A percentile compares a stretch with the other conserved stretches of the same genome.
Conservation (phyloP, 371 early-diverging fungal species). For the Haplosporangium sp. region DNA sequence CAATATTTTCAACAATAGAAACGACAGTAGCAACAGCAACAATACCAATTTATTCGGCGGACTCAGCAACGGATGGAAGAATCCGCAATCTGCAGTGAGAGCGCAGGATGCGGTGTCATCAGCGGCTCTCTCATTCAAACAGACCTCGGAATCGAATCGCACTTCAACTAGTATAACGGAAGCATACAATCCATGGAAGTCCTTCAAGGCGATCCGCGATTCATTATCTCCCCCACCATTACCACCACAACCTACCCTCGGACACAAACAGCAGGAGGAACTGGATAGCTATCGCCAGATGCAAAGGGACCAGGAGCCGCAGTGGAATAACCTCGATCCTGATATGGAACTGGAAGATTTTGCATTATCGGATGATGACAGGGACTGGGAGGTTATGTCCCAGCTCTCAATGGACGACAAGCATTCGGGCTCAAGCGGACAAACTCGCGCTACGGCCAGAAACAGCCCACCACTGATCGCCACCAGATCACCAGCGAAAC, state of each 20-base stretch:
- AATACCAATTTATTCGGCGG: background rate
- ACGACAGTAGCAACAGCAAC: background rate
- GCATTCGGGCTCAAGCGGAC: background rate
- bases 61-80: constrained; percentile 21
- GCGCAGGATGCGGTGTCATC: constrained; percentile 32
- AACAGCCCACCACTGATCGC: constrained; percentile 15
- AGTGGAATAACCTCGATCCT: constrained; percentile 17
- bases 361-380: constrained; percentile 1
- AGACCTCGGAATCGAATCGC: background rate
- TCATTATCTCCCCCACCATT: constrained; percentile 14
- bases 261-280: background rate
- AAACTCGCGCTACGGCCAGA: background rate
- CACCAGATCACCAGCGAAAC: constrained; percentile 8
- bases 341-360: constrained; percentile 30
- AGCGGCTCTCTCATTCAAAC: background rate
- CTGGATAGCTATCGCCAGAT: constrained; percentile 13
- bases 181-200: constrained; percentile 16
- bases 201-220: constrained; percentile 6
- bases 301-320: constrained; percentile 22
- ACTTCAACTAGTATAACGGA: background rate
- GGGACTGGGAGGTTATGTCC: constrained; percentile 25
- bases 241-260: no score
- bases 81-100: constrained; percentile 23
- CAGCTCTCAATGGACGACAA: constrained; percentile 14
- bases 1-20: background rate